Evolutionary conservation across 1,284 basidiomycete species (phyloP).

Genomic region (Pterula multifida): DNA sequence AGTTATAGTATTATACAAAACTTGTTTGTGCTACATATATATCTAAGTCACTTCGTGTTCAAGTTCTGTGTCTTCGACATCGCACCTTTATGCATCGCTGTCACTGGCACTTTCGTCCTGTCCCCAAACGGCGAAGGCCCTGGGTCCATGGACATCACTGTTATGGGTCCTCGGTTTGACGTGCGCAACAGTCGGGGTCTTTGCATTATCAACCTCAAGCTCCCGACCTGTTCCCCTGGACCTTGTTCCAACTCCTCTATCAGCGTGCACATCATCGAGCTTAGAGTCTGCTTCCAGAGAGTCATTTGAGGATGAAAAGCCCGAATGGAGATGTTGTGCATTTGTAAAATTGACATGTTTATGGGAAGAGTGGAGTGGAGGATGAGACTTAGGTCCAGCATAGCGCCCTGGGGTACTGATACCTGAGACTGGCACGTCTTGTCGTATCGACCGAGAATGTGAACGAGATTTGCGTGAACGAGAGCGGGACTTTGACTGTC

Average conservation of each 20-base stretch:
- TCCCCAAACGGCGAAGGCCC: constrained; percentile 73
- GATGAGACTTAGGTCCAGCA: constrained; percentile 49
- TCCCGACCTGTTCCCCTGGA: constrained; percentile 37
- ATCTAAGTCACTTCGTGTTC: too few species aligned
- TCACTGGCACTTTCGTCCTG: constrained; percentile 80
- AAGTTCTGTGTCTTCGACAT: too few species aligned
- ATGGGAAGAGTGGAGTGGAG: constrained; percentile 34
- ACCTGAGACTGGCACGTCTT: constrained; percentile 30
- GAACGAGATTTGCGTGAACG: constrained; percentile 34
- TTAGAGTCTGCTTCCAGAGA: constrained; percentile 20
- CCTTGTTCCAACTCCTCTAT: constrained; percentile 20
- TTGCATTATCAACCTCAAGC: constrained; percentile 33
- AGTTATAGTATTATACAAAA: too few species aligned
- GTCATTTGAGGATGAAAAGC: constrained; percentile 25
- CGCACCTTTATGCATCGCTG: too few species aligned
- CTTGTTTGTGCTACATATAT: too few species aligned
- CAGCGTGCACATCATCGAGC: constrained; percentile 14
- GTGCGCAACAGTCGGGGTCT: constrained; percentile 50
- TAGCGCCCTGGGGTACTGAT: constrained; percentile 72
- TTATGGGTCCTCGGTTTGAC: constrained; percentile 18
- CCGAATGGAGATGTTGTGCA: constrained; percentile 15
- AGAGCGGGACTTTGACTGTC: constrained; percentile 23
- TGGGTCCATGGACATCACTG: constrained; percentile 26
- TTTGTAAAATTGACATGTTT: constrained; percentile 39
- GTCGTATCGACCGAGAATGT: constrained; percentile 25